Evolutionary conservation across 2,329 filamentous ascomycete genomes (phyloP).

Genomic region (Stromatinia cepivora): DNA sequence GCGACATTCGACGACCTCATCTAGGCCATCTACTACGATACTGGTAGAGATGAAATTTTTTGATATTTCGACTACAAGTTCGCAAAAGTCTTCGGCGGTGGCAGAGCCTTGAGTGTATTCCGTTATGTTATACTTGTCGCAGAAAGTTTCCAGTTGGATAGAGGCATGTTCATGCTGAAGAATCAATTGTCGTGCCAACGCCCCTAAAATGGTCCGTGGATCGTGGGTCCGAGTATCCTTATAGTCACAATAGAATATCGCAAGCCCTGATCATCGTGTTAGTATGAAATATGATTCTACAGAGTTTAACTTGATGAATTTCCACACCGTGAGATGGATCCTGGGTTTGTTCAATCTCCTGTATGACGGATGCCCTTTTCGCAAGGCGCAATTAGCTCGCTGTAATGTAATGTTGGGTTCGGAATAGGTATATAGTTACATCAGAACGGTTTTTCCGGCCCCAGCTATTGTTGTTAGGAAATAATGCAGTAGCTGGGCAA

Average conservation of each 20-base stretch:
- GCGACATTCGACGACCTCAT: slow-evolving; percentile 33
- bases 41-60: slow-evolving; percentile 26
- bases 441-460: slow-evolving; percentile 31
- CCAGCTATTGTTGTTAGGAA: slow-evolving; percentile 21
- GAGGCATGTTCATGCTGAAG: slow-evolving; percentile 34
- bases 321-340: not conserved
- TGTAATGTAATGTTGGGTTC: not conserved
- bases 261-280: slow-evolving; percentile 21
- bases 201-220: slow-evolving; percentile 26
- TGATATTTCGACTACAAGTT: slow-evolving; percentile 17
- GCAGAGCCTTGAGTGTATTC: not conserved
- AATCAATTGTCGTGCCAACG: slow-evolving; percentile 36
- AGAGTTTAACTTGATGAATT: slow-evolving; percentile 18
- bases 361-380: slow-evolving; percentile 20
- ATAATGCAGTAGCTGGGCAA: not conserved
- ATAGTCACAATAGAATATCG: slow-evolving; percentile 22
- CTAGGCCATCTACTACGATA: slow-evolving; percentile 39
- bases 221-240: slow-evolving; percentile 19
- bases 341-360: slow-evolving; percentile 14
- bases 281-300: not conserved
- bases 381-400: not conserved
- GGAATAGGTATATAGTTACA: not conserved
- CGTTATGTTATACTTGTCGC: not conserved
- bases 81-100: slow-evolving; percentile 15
- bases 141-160: slow-evolving; percentile 24